These are phyloP conservation scores for Linanthus parryae DNA, from an alignment of 148 eudicot species.

Conservation along the genomic window DNA sequence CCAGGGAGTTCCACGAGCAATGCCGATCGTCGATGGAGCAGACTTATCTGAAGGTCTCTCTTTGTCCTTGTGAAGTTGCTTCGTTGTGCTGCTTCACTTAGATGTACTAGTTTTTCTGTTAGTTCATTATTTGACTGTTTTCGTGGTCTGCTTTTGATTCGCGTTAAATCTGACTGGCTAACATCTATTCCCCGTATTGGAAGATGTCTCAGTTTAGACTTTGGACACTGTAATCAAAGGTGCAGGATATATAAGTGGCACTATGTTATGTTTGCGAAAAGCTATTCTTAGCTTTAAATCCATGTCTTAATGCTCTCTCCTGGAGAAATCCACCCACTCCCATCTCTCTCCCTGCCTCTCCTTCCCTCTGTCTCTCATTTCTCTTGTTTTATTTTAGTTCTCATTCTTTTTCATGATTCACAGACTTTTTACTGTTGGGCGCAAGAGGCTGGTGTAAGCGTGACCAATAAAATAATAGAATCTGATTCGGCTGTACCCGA, in stretches of 20 bases:
- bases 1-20: conserved; percentile 94
- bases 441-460: conserved; percentile 68
- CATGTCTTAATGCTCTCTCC: conserved; percentile 5
- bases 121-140: conserved; percentile 7
- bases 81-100: no score
- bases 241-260: background rate
- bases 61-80: conserved; percentile 2
- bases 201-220: no score
- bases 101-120: background rate
- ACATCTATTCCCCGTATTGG: no score
- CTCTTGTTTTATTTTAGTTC: background rate
- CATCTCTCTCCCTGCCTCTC: background rate
- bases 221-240: conserved; percentile 2
- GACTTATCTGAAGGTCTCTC: conserved; percentile 69
- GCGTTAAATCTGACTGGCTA: no score
- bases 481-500: conserved; percentile 71
- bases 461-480: conserved; percentile 60
- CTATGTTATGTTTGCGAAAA: background rate
- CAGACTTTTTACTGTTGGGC: conserved; percentile 93
- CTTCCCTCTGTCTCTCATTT: background rate
- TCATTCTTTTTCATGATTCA: conserved; percentile 1
- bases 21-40: conserved; percentile 73
- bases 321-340: no score
- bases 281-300: background rate
- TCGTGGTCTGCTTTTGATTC: background rate